Conservation (phyloP, 805 yeast species). For the Candida silvicultrix region DNA sequence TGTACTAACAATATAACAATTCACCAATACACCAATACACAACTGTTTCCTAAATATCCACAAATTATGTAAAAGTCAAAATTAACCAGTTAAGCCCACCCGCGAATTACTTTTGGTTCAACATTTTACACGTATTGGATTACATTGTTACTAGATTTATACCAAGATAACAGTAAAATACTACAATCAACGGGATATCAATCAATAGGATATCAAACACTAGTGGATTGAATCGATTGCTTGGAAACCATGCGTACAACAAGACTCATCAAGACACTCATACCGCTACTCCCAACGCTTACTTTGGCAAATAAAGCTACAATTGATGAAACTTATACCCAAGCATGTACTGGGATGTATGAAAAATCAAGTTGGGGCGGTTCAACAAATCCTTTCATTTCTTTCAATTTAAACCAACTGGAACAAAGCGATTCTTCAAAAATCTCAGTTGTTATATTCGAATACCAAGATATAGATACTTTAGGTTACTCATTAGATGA, state of each 20-base stretch:
- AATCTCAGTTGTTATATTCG: constrained; percentile 72
- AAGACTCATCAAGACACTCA: neutral
- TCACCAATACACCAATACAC: too few relatives aligned
- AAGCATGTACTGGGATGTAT: constrained; percentile 88
- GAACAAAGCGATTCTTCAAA: constrained; percentile 28
- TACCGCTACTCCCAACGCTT: neutral
- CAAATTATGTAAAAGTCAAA: too few relatives aligned
- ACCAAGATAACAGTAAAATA: too few relatives aligned
- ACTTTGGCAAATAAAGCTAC: constrained; percentile 33
- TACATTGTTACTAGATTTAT: too few relatives aligned
- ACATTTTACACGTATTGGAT: too few relatives aligned
- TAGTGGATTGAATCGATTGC: too few relatives aligned
- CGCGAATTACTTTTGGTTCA: too few relatives aligned
- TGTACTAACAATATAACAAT: too few relatives aligned
- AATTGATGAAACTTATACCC: constrained; percentile 46
- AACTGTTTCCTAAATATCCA: too few relatives aligned
- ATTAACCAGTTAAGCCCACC: too few relatives aligned
- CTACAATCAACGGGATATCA: too few relatives aligned
- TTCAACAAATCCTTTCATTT: constrained; percentile 52
- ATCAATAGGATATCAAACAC: too few relatives aligned
- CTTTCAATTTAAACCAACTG: constrained; percentile 34
- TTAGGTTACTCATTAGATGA: constrained; percentile 50
- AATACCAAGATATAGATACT: constrained; percentile 67
- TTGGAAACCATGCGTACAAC: neutral
- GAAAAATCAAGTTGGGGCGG: constrained; percentile 87